Percentiles rank a stretch among this genome's conserved stretches.
These are phyloP conservation scores for Exobasidium rhododendri DNA, from an alignment of 1,284 basidiomycete genomes.

Conservation along the genomic window DNA sequence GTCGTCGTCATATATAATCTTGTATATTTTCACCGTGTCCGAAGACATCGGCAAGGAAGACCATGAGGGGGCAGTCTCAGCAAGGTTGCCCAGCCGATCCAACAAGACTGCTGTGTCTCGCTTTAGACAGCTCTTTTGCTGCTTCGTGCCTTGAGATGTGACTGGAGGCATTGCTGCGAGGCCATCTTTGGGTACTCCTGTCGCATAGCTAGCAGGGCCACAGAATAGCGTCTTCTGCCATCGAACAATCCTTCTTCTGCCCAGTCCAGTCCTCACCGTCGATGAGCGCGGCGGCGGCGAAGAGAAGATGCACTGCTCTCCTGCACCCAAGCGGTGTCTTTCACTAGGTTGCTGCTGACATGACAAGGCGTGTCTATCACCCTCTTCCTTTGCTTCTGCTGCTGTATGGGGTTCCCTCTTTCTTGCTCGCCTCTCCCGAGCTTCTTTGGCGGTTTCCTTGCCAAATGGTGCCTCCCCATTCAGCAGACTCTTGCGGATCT, in stretches of 20 bases:
- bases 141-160: neutral
- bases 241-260: neutral
- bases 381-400: neutral
- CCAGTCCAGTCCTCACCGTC: no score
- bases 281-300: neutral
- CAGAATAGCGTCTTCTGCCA: neutral
- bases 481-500: neutral
- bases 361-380: no score
- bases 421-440: neutral
- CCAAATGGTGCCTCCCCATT: neutral
- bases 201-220: neutral
- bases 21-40: neutral
- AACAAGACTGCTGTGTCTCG: neutral
- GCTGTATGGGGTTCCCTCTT: neutral
- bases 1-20: conserved; percentile 6
- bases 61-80: neutral
- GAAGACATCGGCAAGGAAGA: neutral
- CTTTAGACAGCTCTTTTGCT: conserved; percentile 1
- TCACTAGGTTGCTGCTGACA: no score
- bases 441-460: neutral
- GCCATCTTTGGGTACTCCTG: neutral
- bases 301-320: neutral
- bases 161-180: neutral
- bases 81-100: conserved; percentile 2
- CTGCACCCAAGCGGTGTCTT: neutral